phyloP scores from a whole-genome alignment of 148 eudicot species.

The Amaranthus cruentus region DNA sequence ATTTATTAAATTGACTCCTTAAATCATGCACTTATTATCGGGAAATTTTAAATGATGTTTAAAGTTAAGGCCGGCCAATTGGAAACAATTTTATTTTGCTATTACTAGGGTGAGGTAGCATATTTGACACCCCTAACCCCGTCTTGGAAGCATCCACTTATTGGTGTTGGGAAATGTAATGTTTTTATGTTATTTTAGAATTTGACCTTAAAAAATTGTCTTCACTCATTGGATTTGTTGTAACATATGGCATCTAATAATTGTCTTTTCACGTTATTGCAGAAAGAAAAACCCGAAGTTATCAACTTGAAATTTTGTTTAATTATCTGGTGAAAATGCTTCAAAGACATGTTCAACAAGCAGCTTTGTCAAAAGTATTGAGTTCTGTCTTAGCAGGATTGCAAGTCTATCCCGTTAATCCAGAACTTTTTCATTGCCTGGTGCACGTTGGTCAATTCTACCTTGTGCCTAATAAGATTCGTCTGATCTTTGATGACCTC shows the following conservation, averaged over 20 bases:
- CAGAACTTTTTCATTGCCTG: slow-evolving; percentile 52
- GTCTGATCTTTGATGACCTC: slow-evolving; percentile 62
- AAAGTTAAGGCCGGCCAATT: too few relatives aligned
- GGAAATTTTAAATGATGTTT: too few relatives aligned
- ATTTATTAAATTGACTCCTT: too few relatives aligned
- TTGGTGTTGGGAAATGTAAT: too few relatives aligned
- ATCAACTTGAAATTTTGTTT: slow-evolving; percentile 62
- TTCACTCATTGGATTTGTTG: background rate
- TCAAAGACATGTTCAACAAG: slow-evolving; percentile 47
- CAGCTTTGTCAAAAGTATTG: slow-evolving; percentile 51
- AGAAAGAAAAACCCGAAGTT: slow-evolving; percentile 71
- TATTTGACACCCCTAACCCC: too few relatives aligned
- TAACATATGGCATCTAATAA: background rate
- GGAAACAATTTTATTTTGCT: too few relatives aligned
- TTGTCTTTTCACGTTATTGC: slow-evolving; percentile 21
- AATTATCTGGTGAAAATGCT: slow-evolving; percentile 63
- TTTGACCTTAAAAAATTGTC: background rate
- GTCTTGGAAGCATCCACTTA: too few relatives aligned
- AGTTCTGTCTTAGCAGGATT: slow-evolving; percentile 59
- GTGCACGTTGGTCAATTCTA: slow-evolving; percentile 57
- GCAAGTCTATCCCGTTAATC: slow-evolving; percentile 69
- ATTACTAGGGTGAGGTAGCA: too few relatives aligned
- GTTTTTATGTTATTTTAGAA: background rate
- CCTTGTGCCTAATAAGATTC: slow-evolving; percentile 66
- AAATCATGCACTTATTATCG: too few relatives aligned